Percentiles rank a stretch among this genome's conserved stretches.
phyloP scores from a whole-genome alignment of 768 basidiomycete genomes.

The Naematelia aurantialba region DNA sequence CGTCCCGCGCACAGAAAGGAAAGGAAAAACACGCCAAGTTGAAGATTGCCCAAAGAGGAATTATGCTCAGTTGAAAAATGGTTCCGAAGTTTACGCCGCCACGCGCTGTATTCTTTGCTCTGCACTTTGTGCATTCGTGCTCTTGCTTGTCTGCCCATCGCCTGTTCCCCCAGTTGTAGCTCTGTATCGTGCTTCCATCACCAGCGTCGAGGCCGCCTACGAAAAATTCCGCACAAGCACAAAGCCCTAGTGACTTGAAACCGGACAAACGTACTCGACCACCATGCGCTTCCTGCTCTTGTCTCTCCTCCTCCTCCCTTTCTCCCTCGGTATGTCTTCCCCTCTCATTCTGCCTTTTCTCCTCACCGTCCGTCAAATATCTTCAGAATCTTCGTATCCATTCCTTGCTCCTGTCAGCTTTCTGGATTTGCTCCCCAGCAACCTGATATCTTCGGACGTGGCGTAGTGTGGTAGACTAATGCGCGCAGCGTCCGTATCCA shows the following conservation, averaged over 20 bases:
- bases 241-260: no score
- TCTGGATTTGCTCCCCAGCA: no score
- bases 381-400: no score
- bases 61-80: background rate
- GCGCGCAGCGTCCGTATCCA: slow-evolving; percentile 22
- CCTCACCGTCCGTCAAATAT: background rate
- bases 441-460: no score
- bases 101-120: background rate
- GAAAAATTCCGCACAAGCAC: no score
- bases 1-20: background rate
- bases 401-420: no score
- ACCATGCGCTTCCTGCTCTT: background rate
- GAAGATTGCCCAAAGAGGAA: background rate
- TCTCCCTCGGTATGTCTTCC: background rate
- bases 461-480: background rate
- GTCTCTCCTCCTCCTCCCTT: background rate
- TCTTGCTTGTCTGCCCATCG: background rate
- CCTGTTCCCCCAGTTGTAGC: no score
- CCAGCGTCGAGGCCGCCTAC: no score
- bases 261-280: no score
- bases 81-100: background rate
- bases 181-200: no score
- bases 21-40: background rate
- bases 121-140: background rate
- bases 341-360: no score